phyloP scores from a whole-genome alignment of 2,329 filamentous ascomycete genomes.

The Cordyceps cateniannulata region DNA sequence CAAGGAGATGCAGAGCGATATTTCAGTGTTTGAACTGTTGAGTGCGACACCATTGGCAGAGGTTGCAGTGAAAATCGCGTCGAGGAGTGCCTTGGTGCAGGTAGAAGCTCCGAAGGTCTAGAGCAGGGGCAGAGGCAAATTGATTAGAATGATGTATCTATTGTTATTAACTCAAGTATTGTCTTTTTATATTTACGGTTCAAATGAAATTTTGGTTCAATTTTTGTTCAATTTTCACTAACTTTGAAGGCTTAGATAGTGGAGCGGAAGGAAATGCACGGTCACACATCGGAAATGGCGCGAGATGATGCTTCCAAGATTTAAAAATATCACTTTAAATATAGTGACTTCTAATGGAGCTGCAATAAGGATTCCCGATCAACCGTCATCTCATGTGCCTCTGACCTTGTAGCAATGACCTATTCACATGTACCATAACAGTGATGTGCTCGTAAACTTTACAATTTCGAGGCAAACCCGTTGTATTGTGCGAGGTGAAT shows the following conservation, averaged over 20 bases:
- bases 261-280: too few relatives aligned
- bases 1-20: conserved; percentile 12
- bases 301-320: not conserved
- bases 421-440: not conserved
- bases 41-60: conserved; percentile 8
- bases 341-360: not conserved
- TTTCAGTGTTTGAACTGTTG: conserved; percentile 12
- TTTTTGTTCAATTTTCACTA: not conserved
- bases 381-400: not conserved
- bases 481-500: not conserved
- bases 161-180: not conserved
- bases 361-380: not conserved
- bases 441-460: not conserved
- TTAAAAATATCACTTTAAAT: not conserved
- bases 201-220: not conserved
- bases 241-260: not conserved
- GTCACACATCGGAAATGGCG: too few relatives aligned
- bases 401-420: not conserved
- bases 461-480: not conserved
- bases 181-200: not conserved
- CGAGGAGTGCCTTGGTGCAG: conserved; percentile 1
- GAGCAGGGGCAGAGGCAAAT: not conserved
- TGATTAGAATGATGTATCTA: not conserved
- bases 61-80: conserved; percentile 11
- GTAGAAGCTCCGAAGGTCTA: not conserved